Evolutionary conservation across 1,139 yeast species (phyloP), one percentile per base, ranked within the genome.

Genomic region (Zhuliangozyma blackwelliae): DNA sequence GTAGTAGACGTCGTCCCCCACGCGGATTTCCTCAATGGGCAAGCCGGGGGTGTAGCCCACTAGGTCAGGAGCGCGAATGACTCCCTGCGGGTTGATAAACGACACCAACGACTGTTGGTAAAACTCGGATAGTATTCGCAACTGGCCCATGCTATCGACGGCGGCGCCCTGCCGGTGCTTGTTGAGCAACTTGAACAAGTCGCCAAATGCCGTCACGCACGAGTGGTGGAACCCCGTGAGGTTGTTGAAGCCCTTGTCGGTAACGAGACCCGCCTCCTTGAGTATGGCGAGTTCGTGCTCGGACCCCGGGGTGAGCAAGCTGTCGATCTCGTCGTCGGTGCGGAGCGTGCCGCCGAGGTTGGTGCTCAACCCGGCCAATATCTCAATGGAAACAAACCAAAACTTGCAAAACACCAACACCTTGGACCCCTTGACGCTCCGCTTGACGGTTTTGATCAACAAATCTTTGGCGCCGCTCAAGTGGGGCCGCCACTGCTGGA

Each of bases 401-500:
- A 70, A 65, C 43, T 78, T 72, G 48, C 87, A 80, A 36, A 80
- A 72, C 27, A 79, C 70, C 36, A 79, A 53, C n/a, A 62, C 55
- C 21, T 61, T 54, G 22, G 65, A 54, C 49, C 43, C 46, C 10
- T 51, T 43, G 7, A 38, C 39, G 26, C 44, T 47, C 12, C 38
- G 33, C 22, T 36, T 41, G 10, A 59, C 63, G 12, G 72, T 62
- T 41, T 75, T 75, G 36, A 79, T 59, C 30, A 77, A 57, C 13
- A 81, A 57, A 41, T 78, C 82, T 39, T 80, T 79, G 0, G 84
- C 86, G 22, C 86, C 87, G 42, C 72, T 65, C 38, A 81, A 59
- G 59, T 81, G 88, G 0, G 84, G 79, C 43, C 87, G 63, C 88
- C 88, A 82, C 46, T 75, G 74, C 34, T 77, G 75, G 1, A 77